Base-by-base conservation (phyloP, 1,284 basidiomycete genomes). In the Sporisorium graminicola region DNA sequence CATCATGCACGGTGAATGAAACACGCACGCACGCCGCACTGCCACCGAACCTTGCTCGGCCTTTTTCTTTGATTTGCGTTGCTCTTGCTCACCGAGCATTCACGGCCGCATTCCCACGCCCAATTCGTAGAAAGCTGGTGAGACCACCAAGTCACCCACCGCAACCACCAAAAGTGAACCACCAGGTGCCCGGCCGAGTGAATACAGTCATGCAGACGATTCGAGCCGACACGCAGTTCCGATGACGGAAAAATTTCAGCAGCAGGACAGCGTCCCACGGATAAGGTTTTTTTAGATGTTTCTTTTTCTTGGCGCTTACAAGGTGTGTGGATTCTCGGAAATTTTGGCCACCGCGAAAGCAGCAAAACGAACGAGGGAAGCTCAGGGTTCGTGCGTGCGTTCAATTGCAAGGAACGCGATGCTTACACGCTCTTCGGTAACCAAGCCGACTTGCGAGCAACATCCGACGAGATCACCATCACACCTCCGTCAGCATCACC, bases 1-100 rank as follows among this genome's bases (percentile, higher is more conserved):
- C 55, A 31, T 46, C 27, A 57, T 57, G 55, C 31, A 46, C 42
- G 53, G 43, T 40, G 24, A 53, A 14, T n/a, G 37, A 26, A 26
- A 46, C 10, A 46, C n/a, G 44, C 24, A 49, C 16, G 5, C 14
- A 47, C 26, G 46, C 46, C 47, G 49, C 49, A 50, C 49, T 50
- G 49, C 49, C 49, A 31, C 49, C 10, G n/a, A 43, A 18, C 35
- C 35, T 35, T 14, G 35, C 35, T 35, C 35, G 35, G 35, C 35
- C 35, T 13, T 35, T 35, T 35, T 35, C n/a, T 35, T 35, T 13
- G 2, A 4, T 40, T 5, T 40, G 7, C 37, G 4, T n/a, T 5
- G 7, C 3, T 18, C 37, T 40, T n/a, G 3, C 37, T n/a, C 16
- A 8, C 27, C 16, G n/a, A 49, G 47, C 47, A 49, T 1, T 31